A percentile compares a stretch with the other conserved stretches of the same genome.
Evolutionary conservation across 2,329 filamentous ascomycete genomes (phyloP).

Genomic region (Colletotrichum tabaci): DNA sequence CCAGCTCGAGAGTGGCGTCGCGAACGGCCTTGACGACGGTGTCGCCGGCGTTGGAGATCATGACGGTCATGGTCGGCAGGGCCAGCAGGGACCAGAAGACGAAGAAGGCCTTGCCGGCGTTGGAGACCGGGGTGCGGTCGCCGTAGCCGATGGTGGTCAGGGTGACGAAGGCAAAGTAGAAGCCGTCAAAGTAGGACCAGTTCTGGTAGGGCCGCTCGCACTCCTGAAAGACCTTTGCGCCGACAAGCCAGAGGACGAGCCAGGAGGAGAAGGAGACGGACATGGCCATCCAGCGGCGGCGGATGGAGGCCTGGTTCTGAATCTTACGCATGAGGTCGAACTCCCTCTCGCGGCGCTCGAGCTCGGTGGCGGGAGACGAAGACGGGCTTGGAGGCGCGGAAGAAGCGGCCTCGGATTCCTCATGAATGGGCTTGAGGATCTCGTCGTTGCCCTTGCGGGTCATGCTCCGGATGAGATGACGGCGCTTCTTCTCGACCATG

Average conservation of each 20-base stretch:
- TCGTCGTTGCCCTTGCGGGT: constrained; percentile 60
- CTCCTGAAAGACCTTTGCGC: constrained; percentile 79
- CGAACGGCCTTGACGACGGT: constrained; percentile 79
- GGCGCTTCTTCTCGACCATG: constrained; percentile 73
- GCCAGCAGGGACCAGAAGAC: constrained; percentile 94
- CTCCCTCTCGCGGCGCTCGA: constrained; percentile 76
- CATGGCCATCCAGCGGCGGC: constrained; percentile 83
- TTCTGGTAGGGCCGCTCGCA: constrained; percentile 67
- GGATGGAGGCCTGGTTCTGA: constrained; percentile 74
- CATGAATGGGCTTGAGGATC: constrained; percentile 65
- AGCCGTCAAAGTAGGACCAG: constrained; percentile 83
- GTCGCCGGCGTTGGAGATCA: constrained; percentile 87
- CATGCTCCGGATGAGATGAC: constrained; percentile 62
- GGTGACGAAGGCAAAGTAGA: constrained; percentile 90
- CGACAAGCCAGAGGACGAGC: constrained; percentile 83
- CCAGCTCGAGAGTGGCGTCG: constrained; percentile 69
- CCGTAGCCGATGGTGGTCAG: constrained; percentile 89
- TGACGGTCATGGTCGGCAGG: constrained; percentile 88
- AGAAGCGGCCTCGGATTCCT: constrained; percentile 2
- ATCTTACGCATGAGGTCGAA: constrained; percentile 88
- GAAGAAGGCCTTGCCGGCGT: constrained; percentile 86
- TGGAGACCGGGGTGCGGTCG: constrained; percentile 82
- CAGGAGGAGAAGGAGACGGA: constrained; percentile 78
- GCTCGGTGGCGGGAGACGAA: constrained; percentile 55
- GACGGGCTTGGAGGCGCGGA: background rate